Conservation (phyloP, 805 yeast species). For the Wickerhamomyces hampshirensis region DNA sequence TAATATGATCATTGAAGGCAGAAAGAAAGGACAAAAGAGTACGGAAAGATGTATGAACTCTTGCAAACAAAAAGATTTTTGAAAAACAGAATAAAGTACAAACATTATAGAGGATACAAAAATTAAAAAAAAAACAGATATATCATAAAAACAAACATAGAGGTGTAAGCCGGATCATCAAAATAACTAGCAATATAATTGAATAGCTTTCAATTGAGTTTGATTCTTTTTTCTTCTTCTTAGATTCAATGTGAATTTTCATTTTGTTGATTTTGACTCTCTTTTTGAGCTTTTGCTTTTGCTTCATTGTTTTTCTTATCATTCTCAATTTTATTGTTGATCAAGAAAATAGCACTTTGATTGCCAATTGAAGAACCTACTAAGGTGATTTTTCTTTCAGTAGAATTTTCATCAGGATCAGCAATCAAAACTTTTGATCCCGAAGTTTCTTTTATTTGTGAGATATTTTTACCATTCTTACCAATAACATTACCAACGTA, state of each 20-base stretch:
- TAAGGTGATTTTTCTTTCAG: conserved; percentile 61
- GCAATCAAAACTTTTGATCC: conserved; percentile 75
- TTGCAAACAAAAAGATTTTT: no score
- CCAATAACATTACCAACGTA: conserved; percentile 85
- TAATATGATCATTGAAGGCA: background rate
- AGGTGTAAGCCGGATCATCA: background rate
- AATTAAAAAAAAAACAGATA: background rate
- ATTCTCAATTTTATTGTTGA: conserved; percentile 61
- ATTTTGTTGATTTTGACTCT: background rate
- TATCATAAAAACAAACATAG: background rate
- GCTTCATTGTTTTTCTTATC: conserved; percentile 49
- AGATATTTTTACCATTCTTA: conserved; percentile 77
- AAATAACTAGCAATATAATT: background rate
- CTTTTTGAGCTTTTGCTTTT: conserved; percentile 3
- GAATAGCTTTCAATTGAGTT: no score
- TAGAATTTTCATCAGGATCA: conserved; percentile 45
- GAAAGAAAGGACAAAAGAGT: no score
- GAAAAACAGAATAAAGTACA: background rate
- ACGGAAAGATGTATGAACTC: no score
- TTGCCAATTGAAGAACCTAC: conserved; percentile 65
- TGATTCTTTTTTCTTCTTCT: background rate
- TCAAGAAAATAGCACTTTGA: conserved; percentile 66
- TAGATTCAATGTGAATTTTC: background rate
- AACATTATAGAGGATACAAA: background rate
- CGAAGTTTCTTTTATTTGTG: conserved; percentile 67